Conservation (phyloP, 2,329 filamentous ascomycete species). For the Trichoderma koningii region DNA sequence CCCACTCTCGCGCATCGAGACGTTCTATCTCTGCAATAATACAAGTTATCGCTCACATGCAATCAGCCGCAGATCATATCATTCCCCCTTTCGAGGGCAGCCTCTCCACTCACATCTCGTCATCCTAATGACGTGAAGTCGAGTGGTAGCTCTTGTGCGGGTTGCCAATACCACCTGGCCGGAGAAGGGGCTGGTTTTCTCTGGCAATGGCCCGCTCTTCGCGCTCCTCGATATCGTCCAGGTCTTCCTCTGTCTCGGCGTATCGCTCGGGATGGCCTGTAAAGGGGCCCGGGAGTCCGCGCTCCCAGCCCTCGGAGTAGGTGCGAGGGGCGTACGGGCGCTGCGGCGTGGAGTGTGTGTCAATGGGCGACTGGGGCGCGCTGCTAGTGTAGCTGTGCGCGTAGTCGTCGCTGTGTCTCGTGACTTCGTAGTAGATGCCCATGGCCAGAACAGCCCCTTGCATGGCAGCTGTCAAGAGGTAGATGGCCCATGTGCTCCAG, state of each 20-base stretch:
- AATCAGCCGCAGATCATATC: neutral
- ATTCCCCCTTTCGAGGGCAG: neutral
- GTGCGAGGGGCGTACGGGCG: conserved; percentile 47
- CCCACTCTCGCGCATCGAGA: neutral
- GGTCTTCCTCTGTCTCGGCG: conserved; percentile 53
- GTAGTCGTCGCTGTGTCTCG: conserved; percentile 39
- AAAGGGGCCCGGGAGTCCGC: conserved; percentile 53
- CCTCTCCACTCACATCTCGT: neutral
- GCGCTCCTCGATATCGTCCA: conserved; percentile 53
- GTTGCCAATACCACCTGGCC: conserved; percentile 53
- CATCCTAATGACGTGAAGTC: conserved; percentile 26
- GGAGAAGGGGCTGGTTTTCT: conserved; percentile 54
- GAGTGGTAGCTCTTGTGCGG: conserved; percentile 46
- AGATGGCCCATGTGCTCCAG: conserved; percentile 96
- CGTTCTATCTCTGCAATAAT: conserved; percentile 4
- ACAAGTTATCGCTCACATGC: conserved; percentile 10
- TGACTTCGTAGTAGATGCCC: conserved; percentile 74
- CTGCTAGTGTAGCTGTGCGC: conserved; percentile 32
- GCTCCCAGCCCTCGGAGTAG: conserved; percentile 54
- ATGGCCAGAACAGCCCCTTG: conserved; percentile 80
- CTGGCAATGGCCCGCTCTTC: conserved; percentile 54
- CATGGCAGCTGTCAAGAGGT: conserved; percentile 80
- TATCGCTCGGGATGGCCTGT: conserved; percentile 56
- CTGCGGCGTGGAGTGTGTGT: conserved; percentile 35
- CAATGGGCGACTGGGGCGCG: conserved; percentile 36